Evolutionary conservation across 192 early-diverging fungal genomes (phyloP), one percentile per base, ranked within the genome.

Genomic region (Neocallimastix lanati): DNA sequence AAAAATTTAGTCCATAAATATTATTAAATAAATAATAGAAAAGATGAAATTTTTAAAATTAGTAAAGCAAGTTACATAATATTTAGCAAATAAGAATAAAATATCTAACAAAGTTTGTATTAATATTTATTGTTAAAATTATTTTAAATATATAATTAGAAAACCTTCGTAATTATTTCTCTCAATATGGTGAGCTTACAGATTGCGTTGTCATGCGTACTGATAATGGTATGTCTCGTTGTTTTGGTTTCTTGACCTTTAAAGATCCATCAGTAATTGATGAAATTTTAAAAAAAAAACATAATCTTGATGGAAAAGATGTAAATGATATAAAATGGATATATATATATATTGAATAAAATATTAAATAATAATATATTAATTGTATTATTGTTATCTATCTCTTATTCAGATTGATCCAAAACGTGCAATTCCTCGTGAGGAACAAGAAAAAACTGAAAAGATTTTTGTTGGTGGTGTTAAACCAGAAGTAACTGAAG

Each of bases 391-490:
- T n/a, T n/a, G n/a, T n/a, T n/a, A n/a, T n/a, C n/a, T n/a, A n/a
- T n/a, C n/a, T n/a, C n/a, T n/a, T n/a, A n/a, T n/a, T n/a, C n/a
- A 92, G 92, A 91, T 93, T 83, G 90, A 92, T 84, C 91, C 93
- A 6, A 94, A 93, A 79, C 88, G 87, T 29, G 91, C 92, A 1
- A 86, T 91, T 58, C 90, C 90, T 76, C 88, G 92, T 35, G 90
- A 91, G 78, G 92, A 93, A 76, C 88, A 91, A 80, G 93, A 92
- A 81, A 92, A 88, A 78, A 92, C 88, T 14, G 92, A 94, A 82
- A 97, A 97, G 87, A 89, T 97, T 38, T 97, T 97, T 87, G 94
- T 97, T 2, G 95, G 95, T 78, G 96, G 95, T 6, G 90, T 97
- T 50, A 88, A 90, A 40, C 85, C 91, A 36, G 95, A 96, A 58